Evolutionary conservation across 805 yeast species (phyloP), one percentile per base, ranked within the genome.

Genomic region (Metschnikowia anglica): DNA sequence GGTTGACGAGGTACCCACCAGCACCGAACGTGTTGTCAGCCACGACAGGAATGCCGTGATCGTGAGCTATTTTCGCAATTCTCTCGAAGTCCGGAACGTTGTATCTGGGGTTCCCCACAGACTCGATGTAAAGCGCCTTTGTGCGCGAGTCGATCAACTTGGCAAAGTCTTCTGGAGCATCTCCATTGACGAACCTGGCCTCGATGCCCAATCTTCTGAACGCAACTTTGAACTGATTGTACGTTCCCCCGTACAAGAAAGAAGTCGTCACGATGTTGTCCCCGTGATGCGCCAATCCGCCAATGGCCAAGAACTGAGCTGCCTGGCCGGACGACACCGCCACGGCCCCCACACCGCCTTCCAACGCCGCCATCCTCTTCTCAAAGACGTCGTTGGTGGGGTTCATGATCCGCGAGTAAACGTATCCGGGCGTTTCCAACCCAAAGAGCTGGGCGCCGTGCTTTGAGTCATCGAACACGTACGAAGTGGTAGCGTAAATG

Each of bases 11-110:
- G 72, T 69, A 89, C 37, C 97, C 97, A 66, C 96, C 97, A 33
- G 97, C 97, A 61, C 96, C 98, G 58, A 90, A 90, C 15, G 98
- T 90, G 79, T 90, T 90, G 69, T 90, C 98, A 35, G 86, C 96
- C 38, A 90, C 91, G 35, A 91, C 81, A 38, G 96, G 95, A 37
- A 89, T 73, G 47, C 97, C 97, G 52, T 85, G 76, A 46, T 83
- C 79, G 65, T 88, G 97, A 41, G 96, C 96, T 39, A 86, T 72
- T 24, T 76, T 82, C 35, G 78, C 77, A 50, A 90, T 75, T 43
- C 72, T 78, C 65, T 85, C 88, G 57, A 91, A 88, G 66, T 90
- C 97, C 43, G 97, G 97, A 44, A 90, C 83, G 61, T 86, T 87
- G 69, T 85, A 89, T 60, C 83, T 83, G 46, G 98, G 98, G 69